phyloP scores from a whole-genome alignment of 2,329 filamentous ascomycete genomes.

The Colletotrichum echinochloae region DNA sequence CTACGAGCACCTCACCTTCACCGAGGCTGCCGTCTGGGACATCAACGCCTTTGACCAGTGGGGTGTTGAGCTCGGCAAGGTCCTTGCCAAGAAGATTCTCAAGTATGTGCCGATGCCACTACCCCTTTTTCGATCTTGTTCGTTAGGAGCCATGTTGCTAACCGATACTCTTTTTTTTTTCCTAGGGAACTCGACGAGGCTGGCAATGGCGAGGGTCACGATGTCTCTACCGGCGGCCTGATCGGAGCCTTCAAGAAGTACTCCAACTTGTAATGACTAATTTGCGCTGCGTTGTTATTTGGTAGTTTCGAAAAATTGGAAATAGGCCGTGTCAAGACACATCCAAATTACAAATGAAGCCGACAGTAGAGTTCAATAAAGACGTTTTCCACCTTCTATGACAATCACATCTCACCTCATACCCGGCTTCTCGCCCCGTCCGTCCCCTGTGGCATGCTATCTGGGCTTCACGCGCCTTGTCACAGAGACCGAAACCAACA shows the following conservation, averaged over 20 bases:
- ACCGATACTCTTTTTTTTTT: constrained; percentile 50
- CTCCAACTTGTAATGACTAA: constrained; percentile 58
- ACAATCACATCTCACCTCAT: no score
- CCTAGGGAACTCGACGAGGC: constrained; percentile 82
- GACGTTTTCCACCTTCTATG: no score
- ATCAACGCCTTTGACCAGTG: constrained; percentile 99
- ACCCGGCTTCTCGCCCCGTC: no score
- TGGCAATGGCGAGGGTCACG: constrained; percentile 80
- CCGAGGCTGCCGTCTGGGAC: constrained; percentile 97
- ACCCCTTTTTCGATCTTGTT: not conserved
- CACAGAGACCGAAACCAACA: no score
- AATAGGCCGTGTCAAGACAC: constrained; percentile 17
- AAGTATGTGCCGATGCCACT: constrained; percentile 44
- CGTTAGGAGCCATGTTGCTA: constrained; percentile 1
- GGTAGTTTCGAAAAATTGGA: constrained; percentile 26
- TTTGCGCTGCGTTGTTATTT: constrained; percentile 29
- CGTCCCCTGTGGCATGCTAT: no score
- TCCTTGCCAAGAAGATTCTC: constrained; percentile 91
- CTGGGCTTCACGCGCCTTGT: no score
- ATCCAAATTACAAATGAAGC: constrained; percentile 16
- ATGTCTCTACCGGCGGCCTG: constrained; percentile 87
- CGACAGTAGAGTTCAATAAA: constrained; percentile 8
- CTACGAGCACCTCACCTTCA: constrained; percentile 99
- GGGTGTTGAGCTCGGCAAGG: constrained; percentile 98
- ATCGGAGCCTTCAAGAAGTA: constrained; percentile 93